These are phyloP conservation scores for Saposhnikovia divaricata DNA, from an alignment of 129 eudicot genomes.

Conservation along the genomic window DNA sequence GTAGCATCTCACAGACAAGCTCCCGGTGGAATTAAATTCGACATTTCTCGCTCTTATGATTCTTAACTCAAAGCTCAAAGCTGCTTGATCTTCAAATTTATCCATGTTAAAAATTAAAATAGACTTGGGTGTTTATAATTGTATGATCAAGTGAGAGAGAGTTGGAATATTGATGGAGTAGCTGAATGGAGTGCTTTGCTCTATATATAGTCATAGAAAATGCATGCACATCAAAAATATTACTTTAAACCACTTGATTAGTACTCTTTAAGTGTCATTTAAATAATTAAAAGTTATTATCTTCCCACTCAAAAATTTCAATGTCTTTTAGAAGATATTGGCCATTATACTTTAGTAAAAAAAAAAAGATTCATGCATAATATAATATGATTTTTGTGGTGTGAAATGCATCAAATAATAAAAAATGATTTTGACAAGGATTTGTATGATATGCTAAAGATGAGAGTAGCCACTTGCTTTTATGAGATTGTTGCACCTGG, in stretches of 20 bases:
- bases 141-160: not conserved
- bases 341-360: too few species aligned
- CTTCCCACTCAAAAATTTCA: too few species aligned
- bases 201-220: not conserved
- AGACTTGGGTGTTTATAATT: not conserved
- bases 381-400: too few species aligned
- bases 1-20: constrained; percentile 59
- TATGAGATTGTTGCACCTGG: too few species aligned
- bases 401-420: too few species aligned
- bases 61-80: constrained; percentile 40
- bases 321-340: too few species aligned
- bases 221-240: not conserved
- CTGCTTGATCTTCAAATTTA: constrained; percentile 17
- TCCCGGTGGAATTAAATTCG: constrained; percentile 17
- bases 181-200: not conserved
- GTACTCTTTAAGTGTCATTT: not conserved
- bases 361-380: too few species aligned
- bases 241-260: not conserved
- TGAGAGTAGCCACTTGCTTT: too few species aligned
- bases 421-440: too few species aligned
- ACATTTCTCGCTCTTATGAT: constrained; percentile 56
- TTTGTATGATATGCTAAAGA: too few species aligned
- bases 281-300: too few species aligned
- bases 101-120: constrained; percentile 17
- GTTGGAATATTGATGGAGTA: not conserved